Base-by-base conservation (phyloP, 2,329 filamentous ascomycete genomes). In the Curvularia hawaiiensis region DNA sequence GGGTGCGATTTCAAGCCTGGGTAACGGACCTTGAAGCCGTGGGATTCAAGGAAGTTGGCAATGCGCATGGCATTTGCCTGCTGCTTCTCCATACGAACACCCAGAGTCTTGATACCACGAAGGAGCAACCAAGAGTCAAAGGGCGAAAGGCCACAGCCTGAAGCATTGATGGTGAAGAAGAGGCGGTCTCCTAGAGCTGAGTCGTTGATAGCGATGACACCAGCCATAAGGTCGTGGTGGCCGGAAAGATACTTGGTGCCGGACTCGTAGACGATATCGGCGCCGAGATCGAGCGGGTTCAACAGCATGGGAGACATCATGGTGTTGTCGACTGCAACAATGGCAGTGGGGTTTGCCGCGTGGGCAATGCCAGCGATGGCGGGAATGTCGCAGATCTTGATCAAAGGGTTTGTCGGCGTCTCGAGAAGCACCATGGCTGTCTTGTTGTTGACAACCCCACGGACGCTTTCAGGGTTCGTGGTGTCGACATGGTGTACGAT, bases 151-250 rank as follows among this genome's bases (percentile, higher is more conserved):
- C 95, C 95, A 73, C 95, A 98, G 43, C 95, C 95, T 0, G 93
- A 97, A 1, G 92, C 88, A 76, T 99, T 99, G 83, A 99, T 97
- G 56, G 92, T 94, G 79, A 97, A 98, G 81, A 90, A 99, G 66
- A 99, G 87, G 73, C 90, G 91, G 70, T 99, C 92, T 46, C 90
- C 93, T 28, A 99, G 81, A 3, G 86, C 80, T 4, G 86, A 77
- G 72, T 96, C 89, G 75, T 98, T 98, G 76, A 93, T 87, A 22
- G 93, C 95, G 64, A 99, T 90, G 30, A 99, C 92, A 62, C 96
- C 95, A 10, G 95, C 95, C 95, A 99, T 99, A 73, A 99, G 90
- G 75, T 99, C 96, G 82, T 99, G 95, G 77, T 99, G 95, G 31
- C 95, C 95, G 1, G 93, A 98, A 6, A 99, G 84, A 72, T 99